A percentile compares a stretch with the other conserved stretches of the same genome.
phyloP scores from a whole-genome alignment of 1,284 basidiomycete genomes.

The Trametes sp. region DNA sequence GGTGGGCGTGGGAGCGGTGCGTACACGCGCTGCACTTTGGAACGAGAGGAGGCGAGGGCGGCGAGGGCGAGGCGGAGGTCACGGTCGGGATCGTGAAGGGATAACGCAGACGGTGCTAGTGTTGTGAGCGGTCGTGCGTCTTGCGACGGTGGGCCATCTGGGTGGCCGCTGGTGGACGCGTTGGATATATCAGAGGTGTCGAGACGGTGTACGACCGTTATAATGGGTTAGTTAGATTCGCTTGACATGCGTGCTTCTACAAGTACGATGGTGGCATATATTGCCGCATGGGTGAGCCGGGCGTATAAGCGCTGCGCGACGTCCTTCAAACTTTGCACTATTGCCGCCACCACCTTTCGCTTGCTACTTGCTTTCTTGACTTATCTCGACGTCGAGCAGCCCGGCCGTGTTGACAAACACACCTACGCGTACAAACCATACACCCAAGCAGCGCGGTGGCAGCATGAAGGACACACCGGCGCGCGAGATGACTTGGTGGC shows the following conservation, averaged over 20 bases:
- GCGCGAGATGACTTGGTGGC: constrained; percentile 20
- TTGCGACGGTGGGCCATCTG: neutral
- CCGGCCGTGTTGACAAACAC: too few species aligned
- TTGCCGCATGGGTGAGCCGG: neutral
- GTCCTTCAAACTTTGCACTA: too few species aligned
- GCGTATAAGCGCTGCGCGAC: too few species aligned
- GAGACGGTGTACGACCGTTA: neutral
- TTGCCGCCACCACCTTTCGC: too few species aligned
- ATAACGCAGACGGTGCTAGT: too few species aligned
- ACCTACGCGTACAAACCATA: neutral
- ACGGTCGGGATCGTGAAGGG: constrained; percentile 56
- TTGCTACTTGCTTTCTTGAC: too few species aligned
- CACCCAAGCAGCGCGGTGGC: neutral
- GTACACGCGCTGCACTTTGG: constrained; percentile 47
- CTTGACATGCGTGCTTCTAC: neutral
- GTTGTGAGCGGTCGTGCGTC: too few species aligned
- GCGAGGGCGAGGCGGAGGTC: constrained; percentile 50
- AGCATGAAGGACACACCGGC: neutral
- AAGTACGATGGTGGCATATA: too few species aligned
- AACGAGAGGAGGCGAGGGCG: constrained; percentile 39
- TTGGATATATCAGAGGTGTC: neutral
- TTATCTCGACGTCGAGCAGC: too few species aligned
- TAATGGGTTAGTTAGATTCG: neutral
- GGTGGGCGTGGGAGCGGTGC: constrained; percentile 75
- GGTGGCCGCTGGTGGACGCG: neutral